Conservation (phyloP, 2,329 filamentous ascomycete species). For the Alternaria atra region DNA sequence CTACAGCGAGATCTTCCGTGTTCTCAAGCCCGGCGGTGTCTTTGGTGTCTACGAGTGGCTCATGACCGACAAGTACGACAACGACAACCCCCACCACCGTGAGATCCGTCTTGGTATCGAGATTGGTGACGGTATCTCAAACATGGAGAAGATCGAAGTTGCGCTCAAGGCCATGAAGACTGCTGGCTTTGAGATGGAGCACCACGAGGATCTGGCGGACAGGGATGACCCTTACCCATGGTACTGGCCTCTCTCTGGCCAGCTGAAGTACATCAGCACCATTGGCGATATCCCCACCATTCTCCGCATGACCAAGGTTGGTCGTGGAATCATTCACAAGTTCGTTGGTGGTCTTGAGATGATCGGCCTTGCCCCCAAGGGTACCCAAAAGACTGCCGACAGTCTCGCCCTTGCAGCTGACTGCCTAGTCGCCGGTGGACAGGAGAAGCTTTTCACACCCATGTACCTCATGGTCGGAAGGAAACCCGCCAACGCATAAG, state of each 20-base stretch:
- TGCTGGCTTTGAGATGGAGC: slow-evolving; percentile 84
- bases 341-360: slow-evolving; percentile 80
- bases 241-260: slow-evolving; percentile 92
- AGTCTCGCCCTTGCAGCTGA: slow-evolving; percentile 84
- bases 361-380: slow-evolving; percentile 76
- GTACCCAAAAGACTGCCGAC: slow-evolving; percentile 95
- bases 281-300: slow-evolving; percentile 83
- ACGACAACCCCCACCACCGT: slow-evolving; percentile 84
- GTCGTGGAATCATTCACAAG: slow-evolving; percentile 76
- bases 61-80: slow-evolving; percentile 96
- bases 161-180: slow-evolving; percentile 83
- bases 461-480: slow-evolving; percentile 98
- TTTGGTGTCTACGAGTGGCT: slow-evolving; percentile 99
- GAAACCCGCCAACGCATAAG: slow-evolving; percentile 69
- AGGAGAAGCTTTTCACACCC: slow-evolving; percentile 93
- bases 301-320: slow-evolving; percentile 86
- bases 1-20: slow-evolving; percentile 93
- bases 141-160: slow-evolving; percentile 91
- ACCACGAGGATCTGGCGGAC: slow-evolving; percentile 86
- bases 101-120: slow-evolving; percentile 94
- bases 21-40: slow-evolving; percentile 92
- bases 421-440: slow-evolving; percentile 84
- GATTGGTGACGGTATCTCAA: slow-evolving; percentile 94
- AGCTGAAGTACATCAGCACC: slow-evolving; percentile 83
- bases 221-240: slow-evolving; percentile 80